Base-by-base conservation (phyloP, 495 filamentous ascomycete genomes). In the Wilcoxina mikolae region DNA sequence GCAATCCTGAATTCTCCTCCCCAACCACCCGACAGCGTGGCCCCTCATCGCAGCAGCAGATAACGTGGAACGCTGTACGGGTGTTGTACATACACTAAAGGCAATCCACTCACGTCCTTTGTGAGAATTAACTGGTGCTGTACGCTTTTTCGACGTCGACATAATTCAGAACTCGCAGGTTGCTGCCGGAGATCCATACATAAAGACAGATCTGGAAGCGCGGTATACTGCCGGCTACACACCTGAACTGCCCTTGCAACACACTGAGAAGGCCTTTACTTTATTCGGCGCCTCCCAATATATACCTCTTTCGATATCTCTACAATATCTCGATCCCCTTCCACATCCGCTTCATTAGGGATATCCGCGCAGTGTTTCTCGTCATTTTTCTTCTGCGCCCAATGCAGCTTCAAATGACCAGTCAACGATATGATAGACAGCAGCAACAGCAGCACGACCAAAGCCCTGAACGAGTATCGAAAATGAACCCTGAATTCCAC, bases 1-100 rank as follows among this genome's bases (percentile, higher is more conserved):
- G 22, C 45, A 11, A 22, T 49, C 24, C 46, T n/a, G 29, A 49
- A 49, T 49, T 49, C 24, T 49, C n/a, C 29, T 29, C 46, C 46
- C 46, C 25, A 29, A 49, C 46, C 46, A 49, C 46, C 46, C 46
- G 46, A 49, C 46, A 49, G 46, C 46, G 46, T 49, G 46, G 46
- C 46, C 46, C 46, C 23, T 29, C 25, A 12, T 18, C 35, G 15
- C 35, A 39, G 27, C 46, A 15, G 15, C 12, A 49, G 43, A 46
- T 46, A 49, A 49, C 46, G 46, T 49, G 46, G 46, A 49, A 23
- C 25, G 46, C 46, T 29, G 46, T 49, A 29, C 46, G 46, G 46
- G 46, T 49, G 24, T 29, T 49, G 46, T 49, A 49, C 46, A 49
- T 49, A 49, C 46, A 17, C 15, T 24, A 20, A 11, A 46, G n/a